Percentiles rank a stretch among this genome's conserved stretches.
Evolutionary conservation across 2,329 filamentous ascomycete genomes (phyloP).

Genomic region (Xylaria sp.): DNA sequence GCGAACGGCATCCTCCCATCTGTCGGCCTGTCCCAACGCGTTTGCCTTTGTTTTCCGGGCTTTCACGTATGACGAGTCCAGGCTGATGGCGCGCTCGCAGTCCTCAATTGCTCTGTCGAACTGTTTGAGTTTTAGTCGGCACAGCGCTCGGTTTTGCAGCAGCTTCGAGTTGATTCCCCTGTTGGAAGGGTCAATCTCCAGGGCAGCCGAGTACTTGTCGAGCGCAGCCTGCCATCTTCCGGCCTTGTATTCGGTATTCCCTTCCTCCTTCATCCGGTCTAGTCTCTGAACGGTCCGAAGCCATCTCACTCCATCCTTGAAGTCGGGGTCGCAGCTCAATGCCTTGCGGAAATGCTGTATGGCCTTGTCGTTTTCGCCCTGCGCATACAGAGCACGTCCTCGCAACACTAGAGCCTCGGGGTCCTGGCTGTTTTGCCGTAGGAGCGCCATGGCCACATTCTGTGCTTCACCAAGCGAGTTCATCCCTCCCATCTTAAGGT

Average conservation of each 20-base stretch:
- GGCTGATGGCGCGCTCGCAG: conserved; percentile 78
- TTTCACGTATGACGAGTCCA: conserved; percentile 86
- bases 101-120: conserved; percentile 81
- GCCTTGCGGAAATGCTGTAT: conserved; percentile 91
- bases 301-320: conserved; percentile 84
- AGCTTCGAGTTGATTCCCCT: conserved; percentile 94
- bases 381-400: conserved; percentile 83
- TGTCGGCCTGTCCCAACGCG: conserved; percentile 79
- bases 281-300: conserved; percentile 89
- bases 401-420: conserved; percentile 91
- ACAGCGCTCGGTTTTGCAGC: conserved; percentile 88
- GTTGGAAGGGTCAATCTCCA: conserved; percentile 85
- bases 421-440: conserved; percentile 86
- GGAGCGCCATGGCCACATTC: conserved; percentile 84
- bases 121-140: conserved; percentile 80
- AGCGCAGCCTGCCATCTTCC: conserved; percentile 79
- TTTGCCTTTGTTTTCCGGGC: conserved; percentile 93
- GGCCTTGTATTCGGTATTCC: conserved; percentile 87
- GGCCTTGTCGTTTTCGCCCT: conserved; percentile 94
- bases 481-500: conserved; percentile 86
- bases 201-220: conserved; percentile 79
- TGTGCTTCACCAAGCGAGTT: conserved; percentile 91
- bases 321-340: conserved; percentile 88
- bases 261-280: conserved; percentile 90
- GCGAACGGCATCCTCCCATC: conserved; percentile 88